A percentile compares a stretch with the other conserved stretches of the same genome.
These are phyloP conservation scores for Esteya vermicola DNA, from an alignment of 2,329 filamentous ascomycete genomes.

Conservation along the genomic window DNA sequence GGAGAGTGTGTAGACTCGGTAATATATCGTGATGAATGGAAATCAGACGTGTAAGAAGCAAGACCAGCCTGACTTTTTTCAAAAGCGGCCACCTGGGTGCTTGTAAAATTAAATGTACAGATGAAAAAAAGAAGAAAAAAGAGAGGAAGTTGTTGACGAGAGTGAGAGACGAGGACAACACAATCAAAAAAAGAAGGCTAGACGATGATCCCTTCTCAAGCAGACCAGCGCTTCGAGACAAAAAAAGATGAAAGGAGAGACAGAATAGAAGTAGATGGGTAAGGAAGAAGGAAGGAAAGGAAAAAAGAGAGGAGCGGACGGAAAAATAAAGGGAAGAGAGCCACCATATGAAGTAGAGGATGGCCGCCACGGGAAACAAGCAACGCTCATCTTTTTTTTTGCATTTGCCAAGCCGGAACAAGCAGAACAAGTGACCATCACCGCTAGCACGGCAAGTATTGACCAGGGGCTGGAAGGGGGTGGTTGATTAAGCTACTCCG, in stretches of 20 bases:
- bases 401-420: not conserved
- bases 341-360: not conserved
- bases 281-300: conserved; percentile 4
- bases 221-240: conserved; percentile 35
- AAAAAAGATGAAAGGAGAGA: no score
- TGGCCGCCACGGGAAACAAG: not conserved
- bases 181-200: conserved; percentile 11
- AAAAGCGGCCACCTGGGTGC: conserved; percentile 14
- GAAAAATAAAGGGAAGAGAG: conserved; percentile 1
- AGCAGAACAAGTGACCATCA: not conserved
- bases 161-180: conserved; percentile 5
- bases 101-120: conserved; percentile 19
- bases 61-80: conserved; percentile 25
- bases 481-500: no score
- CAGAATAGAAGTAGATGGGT: conserved; percentile 14
- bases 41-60: no score
- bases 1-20: no score
- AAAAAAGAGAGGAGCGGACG: conserved; percentile 3
- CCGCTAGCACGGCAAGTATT: conserved; percentile 1
- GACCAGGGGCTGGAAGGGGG: no score
- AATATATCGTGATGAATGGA: no score
- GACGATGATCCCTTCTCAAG: conserved; percentile 27
- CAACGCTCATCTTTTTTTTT: not conserved
- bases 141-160: conserved; percentile 5
- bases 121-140: conserved; percentile 9